These are phyloP conservation scores for Furcasterigmium sp. DNA, from an alignment of 2,329 filamentous ascomycete species.

Conservation along the genomic window DNA sequence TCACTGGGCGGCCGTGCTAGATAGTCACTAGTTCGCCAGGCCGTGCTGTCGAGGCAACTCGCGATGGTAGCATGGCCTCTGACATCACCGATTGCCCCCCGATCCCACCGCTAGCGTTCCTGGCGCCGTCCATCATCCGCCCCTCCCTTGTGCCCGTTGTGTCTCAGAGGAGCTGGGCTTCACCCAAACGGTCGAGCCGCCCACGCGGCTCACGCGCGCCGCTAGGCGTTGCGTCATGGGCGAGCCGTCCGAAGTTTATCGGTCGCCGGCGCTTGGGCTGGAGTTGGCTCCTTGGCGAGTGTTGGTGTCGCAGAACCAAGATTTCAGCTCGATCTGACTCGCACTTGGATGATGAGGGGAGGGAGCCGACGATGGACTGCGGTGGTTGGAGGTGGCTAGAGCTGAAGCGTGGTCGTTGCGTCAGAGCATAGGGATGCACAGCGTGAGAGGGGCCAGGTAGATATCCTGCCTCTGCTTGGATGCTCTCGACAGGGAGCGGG, in stretches of 20 bases:
- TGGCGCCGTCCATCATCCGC: neutral
- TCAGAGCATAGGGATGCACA: too few species aligned
- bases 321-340: neutral
- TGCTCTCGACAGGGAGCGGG: too few species aligned
- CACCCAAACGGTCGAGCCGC: neutral
- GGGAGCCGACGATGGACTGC: neutral
- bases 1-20: neutral
- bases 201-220: neutral
- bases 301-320: neutral
- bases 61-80: neutral
- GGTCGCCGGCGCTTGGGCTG: neutral
- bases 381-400: too few species aligned
- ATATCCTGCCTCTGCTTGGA: too few species aligned
- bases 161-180: neutral
- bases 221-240: neutral
- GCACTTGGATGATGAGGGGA: neutral
- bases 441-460: too few species aligned
- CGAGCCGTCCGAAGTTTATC: neutral
- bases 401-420: too few species aligned
- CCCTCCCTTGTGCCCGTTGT: too few species aligned
- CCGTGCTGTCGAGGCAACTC: neutral
- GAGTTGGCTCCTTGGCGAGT: neutral
- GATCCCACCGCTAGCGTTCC: neutral
- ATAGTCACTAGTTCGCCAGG: neutral
- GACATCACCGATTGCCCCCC: neutral